Percentiles rank a stretch among this genome's conserved stretches.
phyloP scores from a whole-genome alignment of 1,284 basidiomycete genomes.

The Phlebopus sp. region DNA sequence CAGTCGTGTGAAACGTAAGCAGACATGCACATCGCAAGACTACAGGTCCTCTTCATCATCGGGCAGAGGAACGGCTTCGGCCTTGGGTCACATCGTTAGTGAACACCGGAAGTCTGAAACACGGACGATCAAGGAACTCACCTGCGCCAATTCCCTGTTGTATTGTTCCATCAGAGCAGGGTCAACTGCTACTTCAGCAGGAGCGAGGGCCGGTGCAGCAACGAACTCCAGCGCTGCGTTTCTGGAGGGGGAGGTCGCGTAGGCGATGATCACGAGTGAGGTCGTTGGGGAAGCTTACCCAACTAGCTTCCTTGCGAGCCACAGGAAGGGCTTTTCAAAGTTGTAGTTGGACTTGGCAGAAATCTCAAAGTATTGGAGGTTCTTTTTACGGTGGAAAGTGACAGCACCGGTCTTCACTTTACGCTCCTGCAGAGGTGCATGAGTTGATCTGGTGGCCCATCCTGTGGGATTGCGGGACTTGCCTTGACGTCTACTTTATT shows the following conservation, averaged over 20 bases:
- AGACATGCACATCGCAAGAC: conserved; percentile 24
- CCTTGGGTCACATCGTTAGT: conserved; percentile 40
- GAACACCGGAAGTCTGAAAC: background rate
- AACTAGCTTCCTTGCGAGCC: conserved; percentile 97
- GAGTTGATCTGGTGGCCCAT: conserved; percentile 7
- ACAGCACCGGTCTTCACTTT: conserved; percentile 99
- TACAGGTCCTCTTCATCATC: conserved; percentile 79
- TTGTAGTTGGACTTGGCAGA: conserved; percentile 99
- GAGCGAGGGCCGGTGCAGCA: conserved; percentile 93
- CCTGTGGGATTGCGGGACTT: conserved; percentile 21
- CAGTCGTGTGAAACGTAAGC: conserved; percentile 20
- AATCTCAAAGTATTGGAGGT: conserved; percentile 99
- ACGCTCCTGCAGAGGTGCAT: conserved; percentile 69
- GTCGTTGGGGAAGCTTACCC: conserved; percentile 58
- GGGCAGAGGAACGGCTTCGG: conserved; percentile 72
- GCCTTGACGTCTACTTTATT: conserved; percentile 99
- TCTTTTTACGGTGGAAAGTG: conserved; percentile 99
- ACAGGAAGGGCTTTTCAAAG: conserved; percentile 99
- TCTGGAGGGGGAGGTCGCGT: conserved; percentile 37
- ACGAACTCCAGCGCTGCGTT: conserved; percentile 93
- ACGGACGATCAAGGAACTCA: conserved; percentile 31
- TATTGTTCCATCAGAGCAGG: conserved; percentile 81
- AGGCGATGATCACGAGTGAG: background rate
- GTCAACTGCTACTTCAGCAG: conserved; percentile 92
- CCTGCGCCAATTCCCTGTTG: conserved; percentile 73